Percentiles rank a stretch among this genome's conserved stretches.
These are phyloP conservation scores for Fusarium pseudograminearum DNA, from an alignment of 2,329 filamentous ascomycete species.

Conservation along the genomic window DNA sequence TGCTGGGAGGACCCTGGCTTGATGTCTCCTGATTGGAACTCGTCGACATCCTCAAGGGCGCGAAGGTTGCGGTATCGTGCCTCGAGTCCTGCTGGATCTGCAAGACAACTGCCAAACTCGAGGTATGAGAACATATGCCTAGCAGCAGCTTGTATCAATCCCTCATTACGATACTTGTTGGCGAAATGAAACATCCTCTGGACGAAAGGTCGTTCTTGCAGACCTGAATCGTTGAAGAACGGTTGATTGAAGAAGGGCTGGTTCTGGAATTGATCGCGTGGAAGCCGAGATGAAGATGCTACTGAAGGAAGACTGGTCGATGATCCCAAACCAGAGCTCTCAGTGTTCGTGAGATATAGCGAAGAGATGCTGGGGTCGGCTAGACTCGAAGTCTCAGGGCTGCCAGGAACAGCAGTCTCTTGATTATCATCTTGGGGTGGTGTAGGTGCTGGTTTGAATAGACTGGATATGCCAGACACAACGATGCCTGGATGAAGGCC, in stretches of 20 bases:
- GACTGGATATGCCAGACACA: slow-evolving; percentile 81
- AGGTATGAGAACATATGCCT: slow-evolving; percentile 82
- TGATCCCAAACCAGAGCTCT: slow-evolving; percentile 30
- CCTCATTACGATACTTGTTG: slow-evolving; percentile 80
- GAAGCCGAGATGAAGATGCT: slow-evolving; percentile 33
- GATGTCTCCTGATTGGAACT: slow-evolving; percentile 54
- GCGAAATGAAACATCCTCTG: slow-evolving; percentile 79
- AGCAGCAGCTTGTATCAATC: slow-evolving; percentile 76
- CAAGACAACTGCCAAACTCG: slow-evolving; percentile 84
- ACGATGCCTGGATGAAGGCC: slow-evolving; percentile 91
- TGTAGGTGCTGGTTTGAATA: slow-evolving; percentile 69
- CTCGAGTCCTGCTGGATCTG: slow-evolving; percentile 79
- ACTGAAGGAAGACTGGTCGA: slow-evolving; percentile 37
- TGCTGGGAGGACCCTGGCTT: slow-evolving; percentile 37
- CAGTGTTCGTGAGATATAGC: slow-evolving; percentile 36
- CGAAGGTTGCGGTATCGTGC: slow-evolving; percentile 77
- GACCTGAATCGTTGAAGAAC: slow-evolving; percentile 78
- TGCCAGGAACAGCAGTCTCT: slow-evolving; percentile 13
- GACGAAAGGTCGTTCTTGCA: slow-evolving; percentile 77
- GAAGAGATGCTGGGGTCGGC: slow-evolving; percentile 36
- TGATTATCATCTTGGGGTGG: slow-evolving; percentile 29
- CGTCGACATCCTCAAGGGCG: slow-evolving; percentile 77
- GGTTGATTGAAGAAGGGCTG: slow-evolving; percentile 79
- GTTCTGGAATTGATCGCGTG: slow-evolving; percentile 74
- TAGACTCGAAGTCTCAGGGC: slow-evolving; percentile 4